Evolutionary conservation across 2,329 filamentous ascomycete species (phyloP), one percentile per base, ranked within the genome.

Genomic region (Diatrype stigma): DNA sequence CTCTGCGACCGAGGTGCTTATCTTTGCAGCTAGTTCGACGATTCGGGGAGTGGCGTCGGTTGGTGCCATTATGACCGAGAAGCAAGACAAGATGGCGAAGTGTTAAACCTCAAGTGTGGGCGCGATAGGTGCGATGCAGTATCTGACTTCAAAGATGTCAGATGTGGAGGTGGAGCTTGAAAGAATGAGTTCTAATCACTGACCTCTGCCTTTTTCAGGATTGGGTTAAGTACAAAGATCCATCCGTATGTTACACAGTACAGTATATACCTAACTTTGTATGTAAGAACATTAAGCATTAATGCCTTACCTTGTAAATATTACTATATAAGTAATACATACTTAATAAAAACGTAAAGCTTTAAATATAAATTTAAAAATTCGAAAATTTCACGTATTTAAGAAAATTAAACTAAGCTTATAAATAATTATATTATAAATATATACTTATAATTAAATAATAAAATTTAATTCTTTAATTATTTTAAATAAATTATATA

Each of bases 11-110:
- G 45, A 44, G 11, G 22, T 22, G 45, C 40, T 53, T 11, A 53
- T 53, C 45, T 53, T 40, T 3, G 14, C 45, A 45, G 51, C 51
- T 21, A 53, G 22, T 12, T 26, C 51, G 44, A 55, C 47, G 16
- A 58, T 56, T 48, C 38, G n/a, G 6, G 38, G 38, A 42, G 38
- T 47, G 28, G 51, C 30, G 45, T 47, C 21, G 1, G 47, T 16
- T 30, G 49, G 22, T 42, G 51, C 35, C 54, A 56, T 56, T 34
- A 17, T 49, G 3, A 14, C 23, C 16, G 34, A 44, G 50, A 47
- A 52, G 26, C n/a, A 30, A 21, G 40, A 44, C 48, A 21, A 21
- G n/a, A 22, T 42, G 38, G 38, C 6, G 38, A 42, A 42, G 4
- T 42, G n/a, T n/a, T n/a, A n/a, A n/a, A n/a, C 30, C 30, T 34